phyloP scores from a whole-genome alignment of 73 alveolate species.

The Paramecium sexaurelia region DNA sequence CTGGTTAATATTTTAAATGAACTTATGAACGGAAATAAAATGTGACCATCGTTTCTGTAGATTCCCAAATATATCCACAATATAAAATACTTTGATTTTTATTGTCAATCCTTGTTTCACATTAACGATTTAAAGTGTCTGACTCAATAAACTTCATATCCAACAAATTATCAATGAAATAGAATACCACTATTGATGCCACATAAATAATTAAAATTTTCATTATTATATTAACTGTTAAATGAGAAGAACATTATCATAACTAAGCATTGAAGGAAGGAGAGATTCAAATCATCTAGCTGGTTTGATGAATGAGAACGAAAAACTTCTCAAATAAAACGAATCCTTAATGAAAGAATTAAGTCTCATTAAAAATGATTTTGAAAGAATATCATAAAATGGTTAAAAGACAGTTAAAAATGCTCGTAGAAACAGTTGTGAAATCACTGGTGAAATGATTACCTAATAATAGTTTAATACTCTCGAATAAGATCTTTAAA shows the following conservation, averaged over 20 bases:
- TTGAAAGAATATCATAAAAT: background rate
- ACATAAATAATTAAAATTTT: slow-evolving; percentile 26
- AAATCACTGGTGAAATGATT: background rate
- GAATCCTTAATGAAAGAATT: slow-evolving; percentile 29
- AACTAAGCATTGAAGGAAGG: background rate
- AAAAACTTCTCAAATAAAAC: background rate
- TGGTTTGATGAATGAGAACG: background rate
- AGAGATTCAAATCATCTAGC: background rate
- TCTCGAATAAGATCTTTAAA: background rate
- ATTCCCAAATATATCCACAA: slow-evolving; percentile 22
- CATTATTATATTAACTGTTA: slow-evolving; percentile 13
- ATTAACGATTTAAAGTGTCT: background rate
- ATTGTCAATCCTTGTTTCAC: background rate
- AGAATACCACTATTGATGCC: background rate
- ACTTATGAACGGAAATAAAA: background rate
- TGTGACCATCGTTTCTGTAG: background rate
- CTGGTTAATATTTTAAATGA: background rate
- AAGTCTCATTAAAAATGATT: background rate
- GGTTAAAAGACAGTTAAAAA: slow-evolving; percentile 24
- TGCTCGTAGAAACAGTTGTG: slow-evolving; percentile 12
- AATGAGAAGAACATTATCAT: background rate
- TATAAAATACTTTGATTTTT: background rate
- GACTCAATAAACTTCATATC: background rate
- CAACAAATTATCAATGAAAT: background rate
- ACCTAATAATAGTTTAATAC: background rate